These are phyloP conservation scores for Cotoneaster glaucophyllus DNA, from an alignment of 306 rosid genomes.

Conservation along the genomic window DNA sequence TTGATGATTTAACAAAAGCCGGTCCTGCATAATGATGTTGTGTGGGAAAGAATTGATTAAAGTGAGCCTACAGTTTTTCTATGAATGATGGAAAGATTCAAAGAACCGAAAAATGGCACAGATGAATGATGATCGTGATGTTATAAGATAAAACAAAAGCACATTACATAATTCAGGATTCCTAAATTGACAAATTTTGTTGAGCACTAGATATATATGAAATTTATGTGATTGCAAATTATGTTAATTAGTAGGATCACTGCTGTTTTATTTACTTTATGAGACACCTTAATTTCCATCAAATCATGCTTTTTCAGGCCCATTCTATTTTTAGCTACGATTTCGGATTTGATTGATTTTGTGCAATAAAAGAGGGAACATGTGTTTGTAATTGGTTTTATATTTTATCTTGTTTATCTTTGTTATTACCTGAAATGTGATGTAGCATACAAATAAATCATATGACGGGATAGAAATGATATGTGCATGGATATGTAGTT, in stretches of 20 bases:
- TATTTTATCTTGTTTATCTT: too few species aligned
- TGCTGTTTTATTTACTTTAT: neutral
- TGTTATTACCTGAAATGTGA: too few species aligned
- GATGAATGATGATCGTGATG: neutral
- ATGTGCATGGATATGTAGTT: neutral
- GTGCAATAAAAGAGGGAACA: too few species aligned
- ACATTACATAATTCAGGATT: neutral
- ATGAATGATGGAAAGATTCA: neutral
- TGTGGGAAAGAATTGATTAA: conserved; percentile 1
- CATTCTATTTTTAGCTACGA: neutral
- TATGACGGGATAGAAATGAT: too few species aligned
- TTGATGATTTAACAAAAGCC: neutral
- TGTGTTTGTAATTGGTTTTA: too few species aligned
- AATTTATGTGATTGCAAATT: neutral
- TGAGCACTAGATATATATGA: neutral
- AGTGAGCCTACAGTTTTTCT: neutral
- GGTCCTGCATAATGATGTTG: conserved; percentile 1
- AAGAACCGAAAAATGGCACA: conserved; percentile 8
- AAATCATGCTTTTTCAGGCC: neutral
- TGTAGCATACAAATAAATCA: too few species aligned
- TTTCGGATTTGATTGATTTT: neutral
- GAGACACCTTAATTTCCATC: neutral
- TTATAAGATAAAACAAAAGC: neutral
- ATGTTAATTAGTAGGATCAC: neutral
- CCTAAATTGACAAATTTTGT: neutral